These are phyloP conservation scores for Neurospora sp. DNA, from an alignment of 495 filamentous ascomycete genomes.

Conservation along the genomic window DNA sequence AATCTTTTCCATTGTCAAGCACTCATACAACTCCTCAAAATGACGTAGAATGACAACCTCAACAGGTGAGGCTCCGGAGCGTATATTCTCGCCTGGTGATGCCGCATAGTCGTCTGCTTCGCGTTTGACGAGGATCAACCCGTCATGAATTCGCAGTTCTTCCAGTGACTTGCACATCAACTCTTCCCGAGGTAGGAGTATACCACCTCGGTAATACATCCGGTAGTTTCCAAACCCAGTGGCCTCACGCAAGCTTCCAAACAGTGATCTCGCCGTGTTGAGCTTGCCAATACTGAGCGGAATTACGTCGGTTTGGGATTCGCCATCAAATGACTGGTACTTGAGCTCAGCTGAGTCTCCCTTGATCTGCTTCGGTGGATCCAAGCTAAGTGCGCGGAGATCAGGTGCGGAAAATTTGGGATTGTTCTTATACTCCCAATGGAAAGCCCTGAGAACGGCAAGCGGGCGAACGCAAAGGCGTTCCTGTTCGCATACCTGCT, in stretches of 20 bases:
- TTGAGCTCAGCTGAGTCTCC: slow-evolving; percentile 56
- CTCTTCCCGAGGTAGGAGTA: slow-evolving; percentile 34
- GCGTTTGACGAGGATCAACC: slow-evolving; percentile 49
- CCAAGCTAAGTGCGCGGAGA: slow-evolving; percentile 30
- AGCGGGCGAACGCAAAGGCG: slow-evolving; percentile 57
- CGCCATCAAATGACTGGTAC: slow-evolving; percentile 63
- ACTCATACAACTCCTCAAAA: slow-evolving; percentile 75
- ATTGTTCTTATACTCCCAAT: slow-evolving; percentile 35
- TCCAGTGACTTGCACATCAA: slow-evolving; percentile 43
- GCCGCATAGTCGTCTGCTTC: slow-evolving; percentile 29
- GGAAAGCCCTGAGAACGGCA: slow-evolving; percentile 35
- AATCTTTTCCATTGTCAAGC: slow-evolving; percentile 63
- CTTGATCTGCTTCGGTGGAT: slow-evolving; percentile 28
- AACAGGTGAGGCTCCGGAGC: slow-evolving; percentile 39
- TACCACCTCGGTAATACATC: slow-evolving; percentile 37
- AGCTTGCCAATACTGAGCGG: slow-evolving; percentile 51
- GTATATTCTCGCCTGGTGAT: slow-evolving; percentile 18
- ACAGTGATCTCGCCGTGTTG: slow-evolving; percentile 59
- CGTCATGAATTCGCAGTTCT: slow-evolving; percentile 48
- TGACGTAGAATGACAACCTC: slow-evolving; percentile 72
- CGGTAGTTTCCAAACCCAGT: slow-evolving; percentile 65
- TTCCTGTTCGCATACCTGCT: slow-evolving; percentile 40
- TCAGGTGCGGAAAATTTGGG: slow-evolving; percentile 40
- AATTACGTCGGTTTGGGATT: slow-evolving; percentile 43
- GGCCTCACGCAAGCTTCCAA: slow-evolving; percentile 49